Evolutionary conservation across 2,329 filamentous ascomycete genomes (phyloP).

Genomic region (Aotearoamyces nothofagi): DNA sequence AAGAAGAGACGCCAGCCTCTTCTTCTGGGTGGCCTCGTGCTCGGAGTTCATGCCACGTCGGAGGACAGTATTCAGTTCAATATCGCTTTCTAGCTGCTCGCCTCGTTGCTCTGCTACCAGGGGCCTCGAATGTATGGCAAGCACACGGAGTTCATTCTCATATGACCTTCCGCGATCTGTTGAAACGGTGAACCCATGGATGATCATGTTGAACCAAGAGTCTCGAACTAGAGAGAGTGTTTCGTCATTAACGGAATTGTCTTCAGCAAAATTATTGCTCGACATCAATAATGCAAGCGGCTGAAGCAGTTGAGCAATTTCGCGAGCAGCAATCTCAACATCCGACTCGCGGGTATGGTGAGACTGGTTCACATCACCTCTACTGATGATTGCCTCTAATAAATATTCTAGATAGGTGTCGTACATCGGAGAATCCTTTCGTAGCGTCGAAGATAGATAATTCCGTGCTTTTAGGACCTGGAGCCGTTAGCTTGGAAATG

Average conservation of each 20-base stretch:
- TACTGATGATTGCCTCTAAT: constrained; percentile 75
- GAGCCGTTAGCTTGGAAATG: neutral
- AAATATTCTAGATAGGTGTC: constrained; percentile 73
- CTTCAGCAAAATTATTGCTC: constrained; percentile 36
- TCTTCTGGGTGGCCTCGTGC: constrained; percentile 68
- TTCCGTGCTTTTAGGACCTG: constrained; percentile 65
- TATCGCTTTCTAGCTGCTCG: constrained; percentile 86
- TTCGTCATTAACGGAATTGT: constrained; percentile 42
- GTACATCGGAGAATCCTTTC: constrained; percentile 57
- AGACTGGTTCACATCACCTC: constrained; percentile 64
- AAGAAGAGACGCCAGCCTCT: constrained; percentile 55
- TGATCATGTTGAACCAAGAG: constrained; percentile 95
- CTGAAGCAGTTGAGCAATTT: constrained; percentile 76
- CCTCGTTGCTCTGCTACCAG: constrained; percentile 78
- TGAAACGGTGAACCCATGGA: constrained; percentile 72
- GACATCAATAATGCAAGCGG: constrained; percentile 80
- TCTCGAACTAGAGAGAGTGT: constrained; percentile 64
- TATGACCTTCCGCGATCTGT: constrained; percentile 62
- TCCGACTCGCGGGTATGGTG: constrained; percentile 63
- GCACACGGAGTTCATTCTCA: constrained; percentile 60
- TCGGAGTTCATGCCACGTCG: constrained; percentile 73
- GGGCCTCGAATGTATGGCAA: constrained; percentile 78
- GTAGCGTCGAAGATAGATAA: constrained; percentile 57
- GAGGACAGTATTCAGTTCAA: constrained; percentile 89
- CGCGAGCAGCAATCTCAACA: constrained; percentile 65